phyloP scores from a whole-genome alignment of 2,329 filamentous ascomycete species.

The Thyridium curvatum region DNA sequence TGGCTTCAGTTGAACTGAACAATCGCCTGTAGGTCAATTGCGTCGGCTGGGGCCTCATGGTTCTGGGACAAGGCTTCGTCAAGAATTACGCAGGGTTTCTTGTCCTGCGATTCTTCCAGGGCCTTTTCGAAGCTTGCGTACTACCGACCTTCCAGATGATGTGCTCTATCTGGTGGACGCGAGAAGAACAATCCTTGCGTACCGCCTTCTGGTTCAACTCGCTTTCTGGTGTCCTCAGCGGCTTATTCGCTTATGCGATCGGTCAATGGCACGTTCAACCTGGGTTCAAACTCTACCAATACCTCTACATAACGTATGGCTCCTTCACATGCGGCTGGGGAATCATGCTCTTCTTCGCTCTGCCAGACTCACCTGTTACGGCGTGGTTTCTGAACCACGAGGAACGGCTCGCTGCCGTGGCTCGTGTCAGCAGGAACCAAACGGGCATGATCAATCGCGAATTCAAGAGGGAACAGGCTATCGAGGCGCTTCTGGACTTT shows the following conservation, averaged over 20 bases:
- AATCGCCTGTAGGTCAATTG: background rate
- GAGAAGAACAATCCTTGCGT: conserved; percentile 30
- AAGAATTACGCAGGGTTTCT: conserved; percentile 5
- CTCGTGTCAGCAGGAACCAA: too few relatives aligned
- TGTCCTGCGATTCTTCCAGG: conserved; percentile 1
- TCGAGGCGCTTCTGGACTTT: too few relatives aligned
- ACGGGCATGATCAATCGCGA: too few relatives aligned
- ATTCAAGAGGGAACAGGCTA: too few relatives aligned
- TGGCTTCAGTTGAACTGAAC: too few relatives aligned
- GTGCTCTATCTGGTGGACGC: conserved; percentile 42
- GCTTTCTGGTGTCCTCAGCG: conserved; percentile 12
- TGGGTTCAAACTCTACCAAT: conserved; percentile 1
- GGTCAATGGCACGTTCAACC: background rate
- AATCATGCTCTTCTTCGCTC: too few relatives aligned
- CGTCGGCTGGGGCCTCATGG: background rate
- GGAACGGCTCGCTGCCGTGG: too few relatives aligned
- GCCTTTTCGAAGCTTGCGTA: conserved; percentile 3
- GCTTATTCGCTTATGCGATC: background rate
- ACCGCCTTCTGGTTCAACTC: conserved; percentile 35
- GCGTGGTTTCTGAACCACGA: too few relatives aligned
- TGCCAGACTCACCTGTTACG: too few relatives aligned
- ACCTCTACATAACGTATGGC: background rate
- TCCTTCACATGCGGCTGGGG: background rate
- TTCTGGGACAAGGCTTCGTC: conserved; percentile 1
- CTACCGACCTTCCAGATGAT: conserved; percentile 25